Evolutionary conservation across 768 basidiomycete genomes (phyloP).

Genomic region (Tulasnella sp.): DNA sequence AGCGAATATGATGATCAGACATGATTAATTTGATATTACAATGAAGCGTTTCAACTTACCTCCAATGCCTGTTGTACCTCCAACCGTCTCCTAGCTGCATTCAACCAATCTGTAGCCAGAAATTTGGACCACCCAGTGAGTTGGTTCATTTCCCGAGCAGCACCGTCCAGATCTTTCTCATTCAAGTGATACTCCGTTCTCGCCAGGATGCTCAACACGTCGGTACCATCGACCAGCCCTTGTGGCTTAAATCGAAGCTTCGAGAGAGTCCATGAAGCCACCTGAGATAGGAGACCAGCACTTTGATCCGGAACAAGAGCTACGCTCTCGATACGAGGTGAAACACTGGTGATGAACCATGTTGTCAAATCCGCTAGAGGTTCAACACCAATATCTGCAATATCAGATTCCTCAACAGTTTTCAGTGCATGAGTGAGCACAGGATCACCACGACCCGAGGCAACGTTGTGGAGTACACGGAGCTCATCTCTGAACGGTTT

Average conservation of each 20-base stretch:
- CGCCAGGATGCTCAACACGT: constrained; percentile 76
- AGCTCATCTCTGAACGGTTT: constrained; percentile 86
- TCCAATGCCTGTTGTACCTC: constrained; percentile 89
- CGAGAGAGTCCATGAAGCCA: constrained; percentile 68
- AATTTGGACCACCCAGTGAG: constrained; percentile 67
- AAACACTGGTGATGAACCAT: constrained; percentile 81
- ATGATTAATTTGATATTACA: neutral
- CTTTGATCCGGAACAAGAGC: constrained; percentile 85
- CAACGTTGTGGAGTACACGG: constrained; percentile 60
- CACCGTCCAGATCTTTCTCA: constrained; percentile 84
- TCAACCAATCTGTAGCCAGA: constrained; percentile 68
- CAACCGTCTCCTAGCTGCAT: constrained; percentile 71
- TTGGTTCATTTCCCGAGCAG: constrained; percentile 84
- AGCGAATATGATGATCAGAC: neutral
- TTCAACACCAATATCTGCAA: constrained; percentile 72
- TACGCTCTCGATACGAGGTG: constrained; percentile 73
- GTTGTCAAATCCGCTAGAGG: constrained; percentile 77
- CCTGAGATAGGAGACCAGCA: constrained; percentile 75
- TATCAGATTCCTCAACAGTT: constrained; percentile 52
- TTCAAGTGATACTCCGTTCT: constrained; percentile 80
- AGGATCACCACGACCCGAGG: constrained; percentile 56
- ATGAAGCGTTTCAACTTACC: constrained; percentile 31
- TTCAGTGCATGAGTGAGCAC: constrained; percentile 54
- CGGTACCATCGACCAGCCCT: constrained; percentile 63
- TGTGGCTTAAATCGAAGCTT: constrained; percentile 65